Percentiles rank a stretch among this genome's conserved stretches.
phyloP scores from a whole-genome alignment of 352 stramenopile genomes.

The Phytophthora meadii region DNA sequence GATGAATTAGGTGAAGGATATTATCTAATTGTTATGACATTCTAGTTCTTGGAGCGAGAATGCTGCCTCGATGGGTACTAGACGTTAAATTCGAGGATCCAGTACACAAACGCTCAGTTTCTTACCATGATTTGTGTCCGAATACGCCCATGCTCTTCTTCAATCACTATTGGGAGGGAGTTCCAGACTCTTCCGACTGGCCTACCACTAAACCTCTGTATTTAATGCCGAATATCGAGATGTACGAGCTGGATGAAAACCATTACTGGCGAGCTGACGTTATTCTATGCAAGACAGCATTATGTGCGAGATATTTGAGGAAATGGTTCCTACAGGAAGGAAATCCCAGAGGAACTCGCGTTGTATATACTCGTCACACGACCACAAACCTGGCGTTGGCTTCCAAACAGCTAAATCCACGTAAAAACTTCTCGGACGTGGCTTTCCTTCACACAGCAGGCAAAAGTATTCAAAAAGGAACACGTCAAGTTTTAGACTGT shows the following conservation, averaged over 20 bases:
- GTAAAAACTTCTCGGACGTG: conserved; percentile 47
- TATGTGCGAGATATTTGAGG: conserved; percentile 50
- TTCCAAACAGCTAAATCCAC: not conserved
- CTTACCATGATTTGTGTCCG: conserved; percentile 65
- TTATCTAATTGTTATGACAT: not conserved
- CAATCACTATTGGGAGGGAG: conserved; percentile 64
- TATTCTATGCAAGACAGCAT: conserved; percentile 56
- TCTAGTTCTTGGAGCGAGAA: conserved; percentile 45
- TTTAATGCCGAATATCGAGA: conserved; percentile 65
- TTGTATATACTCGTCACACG: conserved; percentile 71
- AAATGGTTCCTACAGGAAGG: conserved; percentile 66
- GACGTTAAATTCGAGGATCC: conserved; percentile 31
- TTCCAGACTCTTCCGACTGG: conserved; percentile 34
- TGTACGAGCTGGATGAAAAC: conserved; percentile 51
- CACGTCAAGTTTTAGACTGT: conserved; percentile 48
- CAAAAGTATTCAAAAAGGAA: conserved; percentile 57
- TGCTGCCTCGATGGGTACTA: conserved; percentile 58
- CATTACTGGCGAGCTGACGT: conserved; percentile 51
- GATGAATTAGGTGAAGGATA: not conserved
- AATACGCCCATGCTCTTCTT: conserved; percentile 57
- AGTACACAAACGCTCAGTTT: conserved; percentile 20
- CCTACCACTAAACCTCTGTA: conserved; percentile 52
- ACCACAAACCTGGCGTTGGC: conserved; percentile 60
- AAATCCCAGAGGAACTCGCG: conserved; percentile 52
- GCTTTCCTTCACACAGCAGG: conserved; percentile 52